Base-by-base conservation (phyloP, 2,329 filamentous ascomycete species). In the Fusarium armeniacum region DNA sequence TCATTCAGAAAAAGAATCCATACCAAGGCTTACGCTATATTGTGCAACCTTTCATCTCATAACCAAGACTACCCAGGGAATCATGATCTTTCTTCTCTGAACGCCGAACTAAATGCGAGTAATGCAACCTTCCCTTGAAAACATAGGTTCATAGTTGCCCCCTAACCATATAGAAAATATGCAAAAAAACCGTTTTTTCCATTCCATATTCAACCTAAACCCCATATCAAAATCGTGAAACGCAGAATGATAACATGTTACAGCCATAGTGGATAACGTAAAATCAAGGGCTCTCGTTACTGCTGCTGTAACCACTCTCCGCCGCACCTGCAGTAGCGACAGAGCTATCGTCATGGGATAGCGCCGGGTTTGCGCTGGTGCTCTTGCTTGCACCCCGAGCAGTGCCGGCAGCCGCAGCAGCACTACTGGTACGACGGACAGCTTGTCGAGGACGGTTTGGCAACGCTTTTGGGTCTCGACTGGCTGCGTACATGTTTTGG, bases 281-380 rank as follows among this genome's bases (percentile, higher is more conserved):
- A 7, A 4, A n/a, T 62, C 41, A 73, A 5, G 35, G 26, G 24
- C 67, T 75, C 36, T 79, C 77, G 56, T 81, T 77, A 13, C 73
- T 72, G 28, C 79, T 79, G 45, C 76, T 82, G 57, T 80, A 81
- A 0, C 78, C 77, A 55, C 82, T 84, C 61, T 76, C 76, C 2
- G 76, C 74, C 6, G 76, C 81, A 6, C 81, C 81, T 18, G 78
- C 81, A 3, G 82, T 83, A 6, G 81, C 82, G 10, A 75, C 76
- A 5, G 82, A 83, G 33, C 80, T 83, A 8, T 76, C 76, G 22
- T 70, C 72, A 0, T 76, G 73, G 1, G 76, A 75, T 10, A 71
- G 56, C 13, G 67, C 65, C 4, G 69, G 61, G 10, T 80, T 76
- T 9, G 65, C 68, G 41, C 73, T 77, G 13, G 74, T 73, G 38